Conservation (phyloP, 176 grass and related monocot species). For the Phoenix dactylifera region DNA sequence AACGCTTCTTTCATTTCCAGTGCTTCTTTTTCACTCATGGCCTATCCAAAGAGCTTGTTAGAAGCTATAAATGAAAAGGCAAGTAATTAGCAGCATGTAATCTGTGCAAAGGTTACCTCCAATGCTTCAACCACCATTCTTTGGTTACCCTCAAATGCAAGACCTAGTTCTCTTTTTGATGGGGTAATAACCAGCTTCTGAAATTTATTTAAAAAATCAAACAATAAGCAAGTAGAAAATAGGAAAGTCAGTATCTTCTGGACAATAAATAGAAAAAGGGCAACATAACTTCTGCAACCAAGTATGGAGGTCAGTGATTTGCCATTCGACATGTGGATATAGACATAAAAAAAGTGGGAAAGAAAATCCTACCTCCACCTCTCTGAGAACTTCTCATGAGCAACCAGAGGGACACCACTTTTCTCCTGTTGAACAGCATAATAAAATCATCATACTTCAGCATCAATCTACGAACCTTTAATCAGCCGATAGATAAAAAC, state of each 20-base stretch:
- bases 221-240: no score
- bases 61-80: no score
- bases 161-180: slow-evolving; percentile 74
- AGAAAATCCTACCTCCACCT: slow-evolving; percentile 55
- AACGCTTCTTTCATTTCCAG: slow-evolving; percentile 57
- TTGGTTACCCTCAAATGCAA: slow-evolving; percentile 70
- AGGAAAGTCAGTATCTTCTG: neutral
- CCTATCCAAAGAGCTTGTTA: slow-evolving; percentile 16
- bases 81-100: no score
- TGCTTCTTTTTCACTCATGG: slow-evolving; percentile 67
- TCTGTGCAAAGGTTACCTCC: slow-evolving; percentile 29
- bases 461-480: no score
- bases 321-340: no score
- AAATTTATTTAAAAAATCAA: slow-evolving; percentile 1
- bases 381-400: slow-evolving; percentile 60
- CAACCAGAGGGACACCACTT: slow-evolving; percentile 63
- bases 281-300: no score
- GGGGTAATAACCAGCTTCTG: slow-evolving; percentile 78
- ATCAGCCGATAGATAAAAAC: no score
- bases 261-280: neutral
- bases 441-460: neutral
- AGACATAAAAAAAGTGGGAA: neutral
- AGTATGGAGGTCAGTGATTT: no score
- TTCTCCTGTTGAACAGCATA: slow-evolving; percentile 41
- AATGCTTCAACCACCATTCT: slow-evolving; percentile 74